Base-by-base conservation (phyloP, 2,329 filamentous ascomycete species). In the Cytospora piceicola region DNA sequence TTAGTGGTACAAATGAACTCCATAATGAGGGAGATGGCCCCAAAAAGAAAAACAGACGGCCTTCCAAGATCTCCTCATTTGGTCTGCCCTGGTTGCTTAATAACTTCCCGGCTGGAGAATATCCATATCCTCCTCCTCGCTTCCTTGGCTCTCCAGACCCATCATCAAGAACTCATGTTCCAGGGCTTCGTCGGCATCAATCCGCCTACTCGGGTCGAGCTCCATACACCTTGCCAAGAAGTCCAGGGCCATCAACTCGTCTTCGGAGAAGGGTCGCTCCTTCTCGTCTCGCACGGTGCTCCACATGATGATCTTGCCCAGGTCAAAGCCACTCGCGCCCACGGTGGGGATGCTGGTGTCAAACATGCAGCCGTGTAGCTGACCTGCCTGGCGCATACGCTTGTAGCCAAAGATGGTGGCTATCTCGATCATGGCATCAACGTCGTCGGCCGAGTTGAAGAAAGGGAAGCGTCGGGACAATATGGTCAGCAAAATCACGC, bases 401-500 rank as follows among this genome's bases (percentile, higher is more conserved):
- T 86, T 89, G 52, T 85, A 84, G 58, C 95, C 95, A 75, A 98
- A 97, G 67, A 99, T 96, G 66, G 93, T 96, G 42, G 94, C 92
- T 70, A 99, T 96, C 77, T 99, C 95, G 71, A 99, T 94, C 85
- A 97, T 90, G 60, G 95, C 95, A 74, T 99, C 95, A 57, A 99
- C 91, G 73, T 99, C 95, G 76, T 99, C 95, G n/a, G 93, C 90
- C 55, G 92, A 96, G 79, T 99, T 97, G 83, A 99, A 99, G 79
- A 99, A 99, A 1, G 95, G 95, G 73, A 99, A 99, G 4, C 95
- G 89, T 64, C 91, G 90, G 51, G 92, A 94, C 17, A 99, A 82
- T 69, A 99, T 90, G 0, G 95, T 99, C n/a, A 99, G 83, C 2
- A 99, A 84, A 63, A 99, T 96, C n/a, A 99, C 94, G 52, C 95